Conservation (phyloP, 1,284 basidiomycete species). For the Ganoderma sinense region DNA sequence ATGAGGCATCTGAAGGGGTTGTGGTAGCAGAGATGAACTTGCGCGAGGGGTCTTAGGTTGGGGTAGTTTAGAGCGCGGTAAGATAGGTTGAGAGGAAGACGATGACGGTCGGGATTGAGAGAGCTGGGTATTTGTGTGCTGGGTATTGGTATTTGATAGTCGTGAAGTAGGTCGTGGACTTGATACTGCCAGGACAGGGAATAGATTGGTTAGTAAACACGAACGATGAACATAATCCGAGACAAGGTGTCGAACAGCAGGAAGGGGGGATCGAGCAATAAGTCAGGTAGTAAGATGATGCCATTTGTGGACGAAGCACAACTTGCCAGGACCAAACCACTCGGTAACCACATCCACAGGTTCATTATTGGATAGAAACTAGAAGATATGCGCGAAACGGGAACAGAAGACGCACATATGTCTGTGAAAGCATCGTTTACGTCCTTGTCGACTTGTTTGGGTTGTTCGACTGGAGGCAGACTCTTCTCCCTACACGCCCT, state of each 20-base stretch:
- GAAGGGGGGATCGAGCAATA: not conserved
- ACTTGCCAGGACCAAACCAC: not conserved
- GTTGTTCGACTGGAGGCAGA: not conserved
- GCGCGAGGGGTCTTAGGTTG: conserved; percentile 4
- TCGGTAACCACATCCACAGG: not conserved
- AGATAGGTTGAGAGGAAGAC: not conserved
- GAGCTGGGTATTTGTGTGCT: conserved; percentile 1
- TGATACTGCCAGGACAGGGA: not conserved
- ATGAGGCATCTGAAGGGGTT: not conserved
- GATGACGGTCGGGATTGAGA: conserved; percentile 9
- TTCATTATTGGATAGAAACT: not conserved
- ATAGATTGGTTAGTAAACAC: not conserved
- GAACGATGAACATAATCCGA: not conserved
- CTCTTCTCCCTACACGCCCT: not conserved
- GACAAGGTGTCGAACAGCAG: not conserved
- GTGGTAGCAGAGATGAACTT: not conserved
- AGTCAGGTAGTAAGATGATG: not conserved
- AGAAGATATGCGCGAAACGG: too few species aligned
- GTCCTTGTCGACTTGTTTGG: not conserved
- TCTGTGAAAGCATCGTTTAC: not conserved
- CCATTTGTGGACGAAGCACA: not conserved
- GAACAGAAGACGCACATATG: not conserved
- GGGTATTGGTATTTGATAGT: conserved; percentile 10
- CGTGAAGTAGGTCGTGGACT: not conserved
- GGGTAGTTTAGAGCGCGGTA: conserved; percentile 1